Percentiles rank a stretch among this genome's conserved stretches.
Evolutionary conservation across 495 filamentous ascomycete genomes (phyloP).

Genomic region (Geopyxis carbonaria): DNA sequence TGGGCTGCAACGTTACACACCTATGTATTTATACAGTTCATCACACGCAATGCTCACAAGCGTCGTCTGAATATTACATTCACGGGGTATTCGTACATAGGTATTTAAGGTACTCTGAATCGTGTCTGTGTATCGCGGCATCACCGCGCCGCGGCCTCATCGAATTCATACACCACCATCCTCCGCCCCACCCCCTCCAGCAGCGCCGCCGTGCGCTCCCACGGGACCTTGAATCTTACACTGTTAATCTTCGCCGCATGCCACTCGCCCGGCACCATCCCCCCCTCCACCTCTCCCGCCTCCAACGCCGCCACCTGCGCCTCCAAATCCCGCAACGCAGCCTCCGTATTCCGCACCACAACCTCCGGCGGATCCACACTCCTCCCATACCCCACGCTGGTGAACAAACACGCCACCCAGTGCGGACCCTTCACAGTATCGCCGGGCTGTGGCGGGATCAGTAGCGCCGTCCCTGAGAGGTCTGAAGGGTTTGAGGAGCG

Average conservation of each 20-base stretch:
- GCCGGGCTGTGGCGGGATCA: neutral
- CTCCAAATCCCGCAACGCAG: neutral
- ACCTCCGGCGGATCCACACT: conserved; percentile 1
- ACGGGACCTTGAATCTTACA: neutral
- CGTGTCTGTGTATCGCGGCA: no score
- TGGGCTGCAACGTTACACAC: no score
- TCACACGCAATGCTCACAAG: no score
- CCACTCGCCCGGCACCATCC: neutral
- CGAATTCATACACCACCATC: conserved; percentile 2
- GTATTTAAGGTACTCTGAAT: no score
- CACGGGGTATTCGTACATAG: no score
- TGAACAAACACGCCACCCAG: conserved; percentile 4
- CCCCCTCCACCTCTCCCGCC: neutral
- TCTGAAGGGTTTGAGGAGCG: neutral
- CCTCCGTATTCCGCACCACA: neutral
- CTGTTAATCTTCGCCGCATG: conserved; percentile 3
- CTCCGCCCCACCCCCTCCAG: neutral
- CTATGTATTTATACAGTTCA: no score
- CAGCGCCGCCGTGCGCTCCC: neutral
- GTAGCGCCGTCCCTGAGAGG: neutral
- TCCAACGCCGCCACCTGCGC: neutral
- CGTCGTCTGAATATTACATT: no score
- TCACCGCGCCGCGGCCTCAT: neutral
- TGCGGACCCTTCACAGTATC: neutral
- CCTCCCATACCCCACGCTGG: neutral